These are phyloP conservation scores for Fusarium sacchari DNA, from an alignment of 2,329 filamentous ascomycete species.

Conservation along the genomic window DNA sequence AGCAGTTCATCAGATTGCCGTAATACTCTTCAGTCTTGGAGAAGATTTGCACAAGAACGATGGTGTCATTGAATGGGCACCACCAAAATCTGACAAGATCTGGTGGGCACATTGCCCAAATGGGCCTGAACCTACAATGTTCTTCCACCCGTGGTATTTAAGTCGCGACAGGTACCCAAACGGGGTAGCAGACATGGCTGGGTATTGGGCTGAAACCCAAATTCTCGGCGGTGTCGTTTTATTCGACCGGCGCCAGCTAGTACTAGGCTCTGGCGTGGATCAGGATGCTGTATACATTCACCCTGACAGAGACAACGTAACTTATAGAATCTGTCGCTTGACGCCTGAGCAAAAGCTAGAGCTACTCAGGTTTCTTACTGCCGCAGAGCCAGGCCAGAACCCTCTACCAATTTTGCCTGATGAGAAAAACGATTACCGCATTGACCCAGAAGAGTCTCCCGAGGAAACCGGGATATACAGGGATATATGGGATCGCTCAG, in stretches of 20 bases:
- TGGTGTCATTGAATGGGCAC: slow-evolving; percentile 32
- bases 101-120: slow-evolving; percentile 9
- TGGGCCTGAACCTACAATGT: slow-evolving; percentile 38
- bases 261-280: background rate
- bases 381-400: background rate
- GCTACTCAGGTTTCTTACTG: background rate
- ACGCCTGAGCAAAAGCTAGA: background rate
- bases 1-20: slow-evolving; percentile 46
- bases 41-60: slow-evolving; percentile 39
- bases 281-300: slow-evolving; percentile 1
- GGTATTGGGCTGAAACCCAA: slow-evolving; percentile 3
- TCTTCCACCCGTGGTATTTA: slow-evolving; percentile 36
- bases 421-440: background rate
- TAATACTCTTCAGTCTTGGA: slow-evolving; percentile 36
- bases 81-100: slow-evolving; percentile 20
- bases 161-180: background rate
- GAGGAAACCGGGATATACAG: background rate
- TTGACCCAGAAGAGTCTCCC: background rate
- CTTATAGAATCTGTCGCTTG: slow-evolving; percentile 1
- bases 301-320: background rate
- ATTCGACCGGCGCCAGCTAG: background rate
- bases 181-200: background rate
- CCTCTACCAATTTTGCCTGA: background rate
- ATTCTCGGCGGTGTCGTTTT: slow-evolving; percentile 1
- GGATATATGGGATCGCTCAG: background rate